Evolutionary conservation across 306 rosid species (phyloP).

Genomic region (Sphenostylis stenocarpa): DNA sequence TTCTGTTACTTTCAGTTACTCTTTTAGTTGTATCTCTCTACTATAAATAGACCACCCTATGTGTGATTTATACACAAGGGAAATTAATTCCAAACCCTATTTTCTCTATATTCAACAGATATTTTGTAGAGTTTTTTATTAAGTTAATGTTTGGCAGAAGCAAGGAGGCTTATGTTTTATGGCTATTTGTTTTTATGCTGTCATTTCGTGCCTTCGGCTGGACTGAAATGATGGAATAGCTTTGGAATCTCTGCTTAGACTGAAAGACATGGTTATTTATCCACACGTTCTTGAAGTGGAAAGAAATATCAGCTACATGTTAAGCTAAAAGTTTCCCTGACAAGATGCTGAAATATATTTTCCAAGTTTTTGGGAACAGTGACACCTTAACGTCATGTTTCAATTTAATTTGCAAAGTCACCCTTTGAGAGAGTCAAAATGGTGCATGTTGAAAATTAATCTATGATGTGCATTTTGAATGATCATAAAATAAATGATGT

Average conservation of each 20-base stretch:
- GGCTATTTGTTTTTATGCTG: neutral
- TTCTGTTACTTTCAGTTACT: too few species aligned
- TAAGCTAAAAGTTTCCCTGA: neutral
- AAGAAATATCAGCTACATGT: neutral
- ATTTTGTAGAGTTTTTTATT: neutral
- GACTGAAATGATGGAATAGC: neutral
- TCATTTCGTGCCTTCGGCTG: neutral
- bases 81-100: too few species aligned
- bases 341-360: neutral
- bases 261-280: neutral
- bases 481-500: neutral
- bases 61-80: too few species aligned
- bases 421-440: neutral
- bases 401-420: neutral
- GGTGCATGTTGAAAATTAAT: neutral
- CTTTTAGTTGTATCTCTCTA: too few species aligned
- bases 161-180: neutral
- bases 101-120: too few species aligned
- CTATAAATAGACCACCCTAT: too few species aligned
- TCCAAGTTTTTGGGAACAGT: slow-evolving; percentile 1
- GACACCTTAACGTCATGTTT: neutral
- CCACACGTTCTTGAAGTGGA: neutral
- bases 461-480: neutral
- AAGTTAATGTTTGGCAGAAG: neutral
- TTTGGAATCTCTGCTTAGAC: neutral